Conservation (phyloP, 2,329 filamentous ascomycete species). For the Penicillium sp. region DNA sequence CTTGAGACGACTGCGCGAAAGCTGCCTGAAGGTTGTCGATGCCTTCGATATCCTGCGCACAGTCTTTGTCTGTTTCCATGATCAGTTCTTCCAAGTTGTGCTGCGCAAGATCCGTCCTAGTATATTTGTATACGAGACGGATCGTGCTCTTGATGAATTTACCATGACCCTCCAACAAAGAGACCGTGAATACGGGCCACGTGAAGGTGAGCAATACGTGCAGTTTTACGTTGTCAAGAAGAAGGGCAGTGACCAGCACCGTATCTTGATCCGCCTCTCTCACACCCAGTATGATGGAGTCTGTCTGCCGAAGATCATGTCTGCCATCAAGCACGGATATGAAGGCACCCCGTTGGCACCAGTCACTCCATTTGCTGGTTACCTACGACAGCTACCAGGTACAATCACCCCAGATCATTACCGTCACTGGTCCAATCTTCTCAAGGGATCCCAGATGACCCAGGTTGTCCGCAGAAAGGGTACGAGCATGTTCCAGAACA, state of each 20-base stretch:
- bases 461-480: conserved; percentile 36
- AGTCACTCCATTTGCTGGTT: conserved; percentile 48
- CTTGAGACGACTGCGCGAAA: conserved; percentile 47
- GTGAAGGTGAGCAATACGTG: conserved; percentile 60
- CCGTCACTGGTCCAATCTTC: conserved; percentile 61
- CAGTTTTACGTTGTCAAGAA: conserved; percentile 58
- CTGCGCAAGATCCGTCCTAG: conserved; percentile 54
- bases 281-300: conserved; percentile 71
- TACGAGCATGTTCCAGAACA: conserved; percentile 37
- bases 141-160: conserved; percentile 53
- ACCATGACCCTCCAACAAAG: conserved; percentile 54
- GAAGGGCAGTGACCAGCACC: conserved; percentile 42
- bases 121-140: conserved; percentile 55
- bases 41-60: conserved; percentile 66
- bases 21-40: conserved; percentile 53
- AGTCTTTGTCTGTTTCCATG: conserved; percentile 58
- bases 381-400: conserved; percentile 43
- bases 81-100: conserved; percentile 57
- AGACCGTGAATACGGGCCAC: conserved; percentile 57
- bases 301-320: conserved; percentile 61
- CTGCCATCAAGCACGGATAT: conserved; percentile 59
- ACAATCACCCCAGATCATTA: conserved; percentile 50
- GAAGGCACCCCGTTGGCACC: conserved; percentile 41
- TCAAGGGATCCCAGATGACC: conserved; percentile 56
- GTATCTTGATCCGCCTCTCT: conserved; percentile 61